Evolutionary conservation across 176 grass and related monocot genomes (phyloP), one percentile per base, ranked within the genome.

Genomic region (Lolium rigidum): DNA sequence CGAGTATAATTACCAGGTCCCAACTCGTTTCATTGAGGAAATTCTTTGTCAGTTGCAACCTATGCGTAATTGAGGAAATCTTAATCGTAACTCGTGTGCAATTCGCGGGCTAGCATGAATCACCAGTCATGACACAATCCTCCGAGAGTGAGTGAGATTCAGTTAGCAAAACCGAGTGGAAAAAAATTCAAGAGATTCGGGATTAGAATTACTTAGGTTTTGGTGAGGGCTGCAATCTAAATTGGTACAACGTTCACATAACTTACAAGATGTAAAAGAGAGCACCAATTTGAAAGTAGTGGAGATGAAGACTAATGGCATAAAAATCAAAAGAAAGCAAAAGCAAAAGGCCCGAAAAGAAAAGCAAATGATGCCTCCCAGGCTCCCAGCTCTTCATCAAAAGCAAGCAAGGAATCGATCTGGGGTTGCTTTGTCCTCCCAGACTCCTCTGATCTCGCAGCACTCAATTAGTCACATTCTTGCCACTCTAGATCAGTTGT

Each of bases 381-480:
- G 79, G 83, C 41, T 43, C 41, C 41, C 28, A 62, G 35, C 63
- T 77, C 88, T 90, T 54, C 79, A 6, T 20, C 88, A 41, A 86
- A 75, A 12, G 21, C 63, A 90, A 90, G 88, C 84, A 90, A 90
- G 79, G 88, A 82, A 90, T 90, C 83, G 63, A 86, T 86, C 83
- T 50, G 25, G 48, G 48, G 24, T 16, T 28, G 43, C 88, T 70
- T 76, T 43, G 48, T 47, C 20, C 17, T 22, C 63, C 6, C 26
- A 66, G 63, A 26, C 63, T 17, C 63, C 26, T 66, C 26, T 66
- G 4, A 62, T 62, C 63, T 37, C 14, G 26, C 8, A 17, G 63
- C 15, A 37, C 26, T 16, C 26, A 12, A 35, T 75, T 52, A 28
- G 51, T 16, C 10, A 75, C 13, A 75, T 50, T 83, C 9, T n/a